Base-by-base conservation (phyloP, 139 green algal genomes). In the Chlorella sp. region DNA sequence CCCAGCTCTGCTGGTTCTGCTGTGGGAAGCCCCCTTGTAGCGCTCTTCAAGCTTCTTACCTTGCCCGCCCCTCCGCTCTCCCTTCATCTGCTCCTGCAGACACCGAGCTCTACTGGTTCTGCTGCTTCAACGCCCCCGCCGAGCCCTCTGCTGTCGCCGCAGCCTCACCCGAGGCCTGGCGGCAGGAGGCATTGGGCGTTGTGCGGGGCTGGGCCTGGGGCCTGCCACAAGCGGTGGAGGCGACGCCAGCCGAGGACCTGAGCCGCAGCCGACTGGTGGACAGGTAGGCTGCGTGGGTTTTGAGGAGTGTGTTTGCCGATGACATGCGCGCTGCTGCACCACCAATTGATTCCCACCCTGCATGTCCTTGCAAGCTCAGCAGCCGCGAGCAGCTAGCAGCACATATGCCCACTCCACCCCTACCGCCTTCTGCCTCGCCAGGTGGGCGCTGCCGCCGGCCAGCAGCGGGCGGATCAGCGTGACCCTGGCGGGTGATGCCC, bases 401-500 rank as follows among this genome's bases (percentile, higher is more conserved):
- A 7, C 16, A 5, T 18, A 32, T 28, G 28, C 28, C 28, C 3
- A 34, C 36, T 18, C 70, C 23, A 7, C 1, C 1, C 38, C 38
- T 57, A 3, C 51, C 25, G 15, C 38, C 38, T 41, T 9, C n/a
- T 25, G 1, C n/a, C 13, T 30, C 16, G 4, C 70, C 81, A 86
- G 81, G 69, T 90, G 87, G 87, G 87, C 88, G 70, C 60, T 86
- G 41, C 63, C 60, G 20, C 41, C 47, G 36, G 18, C 36, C 36
- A 25, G 30, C 44, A 15, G n/a, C 62, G 91, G 90, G 26, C 69
- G 64, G 16, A 85, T 87, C 30, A 55, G 78, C 23, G 68, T 96
- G n/a, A 95, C 93, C 3, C 84, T 97, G 69, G 87, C 85, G 34
- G 94, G 94, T 13, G 94, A 97, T 86, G 93, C 94, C 23, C 85